A percentile compares a stretch with the other conserved stretches of the same genome.
Evolutionary conservation across 768 basidiomycete species (phyloP).

Genomic region (Kwoniella sp.): DNA sequence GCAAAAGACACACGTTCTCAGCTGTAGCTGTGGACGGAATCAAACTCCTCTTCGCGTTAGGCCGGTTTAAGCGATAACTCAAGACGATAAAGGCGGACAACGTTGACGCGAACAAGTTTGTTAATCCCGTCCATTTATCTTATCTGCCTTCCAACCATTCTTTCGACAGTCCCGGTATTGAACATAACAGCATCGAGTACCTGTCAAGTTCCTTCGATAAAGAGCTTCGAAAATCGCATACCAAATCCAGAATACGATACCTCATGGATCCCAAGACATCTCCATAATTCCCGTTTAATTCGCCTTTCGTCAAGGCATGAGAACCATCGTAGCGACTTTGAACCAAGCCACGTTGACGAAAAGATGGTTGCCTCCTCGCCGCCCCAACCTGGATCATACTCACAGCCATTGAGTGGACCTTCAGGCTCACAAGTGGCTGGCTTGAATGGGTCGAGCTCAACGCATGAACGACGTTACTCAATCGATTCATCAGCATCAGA

Average conservation of each 20-base stretch:
- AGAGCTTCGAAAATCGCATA: too few species aligned
- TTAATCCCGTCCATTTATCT: too few species aligned
- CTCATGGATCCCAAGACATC: too few species aligned
- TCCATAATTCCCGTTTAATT: too few species aligned
- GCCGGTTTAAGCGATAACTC: not conserved
- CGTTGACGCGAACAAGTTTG: conserved; percentile 3
- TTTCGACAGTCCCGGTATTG: too few species aligned
- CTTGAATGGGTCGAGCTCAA: not conserved
- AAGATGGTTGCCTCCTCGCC: not conserved
- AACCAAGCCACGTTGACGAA: not conserved
- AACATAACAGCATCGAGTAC: too few species aligned
- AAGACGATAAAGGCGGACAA: not conserved
- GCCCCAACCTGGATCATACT: not conserved
- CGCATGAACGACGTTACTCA: not conserved
- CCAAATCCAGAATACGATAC: too few species aligned
- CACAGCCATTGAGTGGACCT: not conserved
- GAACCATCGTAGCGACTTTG: too few species aligned
- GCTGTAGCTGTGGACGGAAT: not conserved
- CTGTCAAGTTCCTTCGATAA: too few species aligned
- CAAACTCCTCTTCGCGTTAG: not conserved
- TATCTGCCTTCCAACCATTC: too few species aligned
- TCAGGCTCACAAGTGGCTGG: not conserved
- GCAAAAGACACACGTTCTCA: not conserved
- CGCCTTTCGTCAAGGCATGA: not conserved
- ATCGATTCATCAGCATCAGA: not conserved